Base-by-base conservation (phyloP, 1,284 basidiomycete species). In the Bjerkandera adusta region DNA sequence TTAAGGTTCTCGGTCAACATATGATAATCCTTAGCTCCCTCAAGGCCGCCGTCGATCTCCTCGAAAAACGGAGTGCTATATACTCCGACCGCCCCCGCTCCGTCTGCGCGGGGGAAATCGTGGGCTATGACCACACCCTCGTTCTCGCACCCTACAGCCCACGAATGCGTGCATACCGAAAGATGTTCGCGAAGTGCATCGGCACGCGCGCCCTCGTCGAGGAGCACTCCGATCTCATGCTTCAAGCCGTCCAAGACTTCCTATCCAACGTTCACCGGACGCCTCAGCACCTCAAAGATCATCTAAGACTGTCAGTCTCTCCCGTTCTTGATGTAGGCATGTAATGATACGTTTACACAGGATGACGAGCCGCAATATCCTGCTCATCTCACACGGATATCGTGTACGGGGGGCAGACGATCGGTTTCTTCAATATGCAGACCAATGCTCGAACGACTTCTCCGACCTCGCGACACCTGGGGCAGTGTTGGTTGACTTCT, bases 211-310 rank as follows among this genome's bases (percentile, higher is more conserved):
- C 26, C 11, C 44, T 40, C 37, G 36, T 45, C 21, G 44, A 45
- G 22, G 47, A 45, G 36, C 44, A 21, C 37, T 44, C 43, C 39
- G 50, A 48, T 1, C 57, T 64, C 3, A 52, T 64, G 13, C 64
- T 72, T 30, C 55, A 59, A 33, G 51, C 54, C 15, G 69, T 68
- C 36, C 57, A 52, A 6, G 55, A 63, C 25, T 59, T 64, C 15
- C 48, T 73, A 13, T 51, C 70, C 5, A 43, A 56, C 13, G 47
- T 74, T 13, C 51, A 69, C 13, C 36, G 50, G 1, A 54, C 47
- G 15, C 55, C 55, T 5, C 44, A 53, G 13, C 44, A 34, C 25
- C 52, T 55, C 42, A 29, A 22, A 11, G 36, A 48, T 20, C 47
- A 70, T 25, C 33, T 67, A 29, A n/a, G 18, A 4, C 12, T 34